These are phyloP conservation scores for Triticum urartu DNA, from an alignment of 176 grass and related monocot genomes.

Conservation along the genomic window DNA sequence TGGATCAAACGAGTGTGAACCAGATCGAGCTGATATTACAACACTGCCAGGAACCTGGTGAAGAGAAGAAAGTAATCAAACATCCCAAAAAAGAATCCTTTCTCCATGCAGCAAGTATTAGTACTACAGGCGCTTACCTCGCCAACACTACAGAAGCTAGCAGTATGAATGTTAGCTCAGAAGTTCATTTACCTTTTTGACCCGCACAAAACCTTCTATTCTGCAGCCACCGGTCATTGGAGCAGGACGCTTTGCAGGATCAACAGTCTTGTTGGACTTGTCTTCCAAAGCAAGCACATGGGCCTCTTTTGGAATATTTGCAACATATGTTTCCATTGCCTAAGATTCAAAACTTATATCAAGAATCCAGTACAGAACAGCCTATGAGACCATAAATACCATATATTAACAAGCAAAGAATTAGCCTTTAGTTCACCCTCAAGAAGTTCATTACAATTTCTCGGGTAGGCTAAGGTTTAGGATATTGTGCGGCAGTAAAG, in stretches of 20 bases:
- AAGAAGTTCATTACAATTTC: slow-evolving; percentile 7
- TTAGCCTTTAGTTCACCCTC: slow-evolving; percentile 4
- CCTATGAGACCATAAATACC: not conserved
- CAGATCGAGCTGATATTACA: slow-evolving; percentile 84
- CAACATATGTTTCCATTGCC: slow-evolving; percentile 95
- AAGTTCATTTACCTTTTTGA: slow-evolving; percentile 75
- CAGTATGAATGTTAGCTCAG: not conserved
- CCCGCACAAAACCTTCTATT: slow-evolving; percentile 95
- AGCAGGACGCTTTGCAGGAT: slow-evolving; percentile 80
- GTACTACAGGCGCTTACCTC: not conserved
- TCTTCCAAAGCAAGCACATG: slow-evolving; percentile 69
- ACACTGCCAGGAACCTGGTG: slow-evolving; percentile 92
- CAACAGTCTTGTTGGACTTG: slow-evolving; percentile 67
- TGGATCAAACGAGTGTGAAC: slow-evolving; percentile 94
- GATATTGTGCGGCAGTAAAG: not conserved
- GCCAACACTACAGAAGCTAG: not conserved
- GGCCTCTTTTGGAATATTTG: slow-evolving; percentile 71
- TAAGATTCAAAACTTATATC: slow-evolving; percentile 47
- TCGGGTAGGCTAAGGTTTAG: not conserved
- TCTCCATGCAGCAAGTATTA: slow-evolving; percentile 11
- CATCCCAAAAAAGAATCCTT: not conserved
- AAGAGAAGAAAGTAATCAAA: slow-evolving; percentile 28
- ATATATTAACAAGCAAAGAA: slow-evolving; percentile 3
- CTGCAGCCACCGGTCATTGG: slow-evolving; percentile 86
- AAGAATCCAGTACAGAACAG: slow-evolving; percentile 14